phyloP scores from a whole-genome alignment of 148 eudicot species.

The Polygonum aviculare region DNA sequence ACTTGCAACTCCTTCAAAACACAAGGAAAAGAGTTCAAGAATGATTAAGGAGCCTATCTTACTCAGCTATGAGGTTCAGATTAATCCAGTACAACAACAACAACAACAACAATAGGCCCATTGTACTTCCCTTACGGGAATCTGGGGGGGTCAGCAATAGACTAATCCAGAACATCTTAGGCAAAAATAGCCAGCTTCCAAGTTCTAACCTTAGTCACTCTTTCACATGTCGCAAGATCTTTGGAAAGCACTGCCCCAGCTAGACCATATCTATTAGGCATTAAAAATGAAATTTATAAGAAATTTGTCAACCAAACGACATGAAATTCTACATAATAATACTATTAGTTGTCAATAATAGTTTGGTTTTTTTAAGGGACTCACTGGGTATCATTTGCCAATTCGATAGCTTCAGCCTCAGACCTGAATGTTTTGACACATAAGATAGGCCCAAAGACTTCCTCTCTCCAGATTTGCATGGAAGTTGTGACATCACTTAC shows the following conservation, averaged over 20 bases:
- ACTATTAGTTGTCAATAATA: not conserved
- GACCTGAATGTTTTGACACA: constrained; percentile 88
- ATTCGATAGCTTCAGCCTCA: constrained; percentile 91
- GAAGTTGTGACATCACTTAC: constrained; percentile 68
- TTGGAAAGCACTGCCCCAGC: constrained; percentile 84
- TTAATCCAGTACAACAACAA: too few species aligned
- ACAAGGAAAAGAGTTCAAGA: not conserved
- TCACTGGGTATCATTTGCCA: constrained; percentile 94
- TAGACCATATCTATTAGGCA: constrained; percentile 57
- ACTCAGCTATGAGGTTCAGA: not conserved
- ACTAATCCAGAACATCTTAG: not conserved
- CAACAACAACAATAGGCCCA: too few species aligned
- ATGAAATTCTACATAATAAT: not conserved
- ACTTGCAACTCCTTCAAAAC: constrained; percentile 61
- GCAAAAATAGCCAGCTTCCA: not conserved
- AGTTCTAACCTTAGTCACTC: constrained; percentile 68
- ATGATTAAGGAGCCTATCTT: not conserved
- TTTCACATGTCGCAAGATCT: constrained; percentile 84
- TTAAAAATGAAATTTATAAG: constrained; percentile 12
- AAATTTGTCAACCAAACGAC: not conserved
- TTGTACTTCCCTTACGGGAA: too few species aligned
- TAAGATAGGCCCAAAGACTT: constrained; percentile 94
- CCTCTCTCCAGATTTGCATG: constrained; percentile 99
- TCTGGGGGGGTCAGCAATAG: too few species aligned
- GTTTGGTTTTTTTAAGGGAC: constrained; percentile 12